Evolutionary conservation across 2,329 filamentous ascomycete species (phyloP), one percentile per base, ranked within the genome.

Genomic region (Stagonosporopsis vannaccii): DNA sequence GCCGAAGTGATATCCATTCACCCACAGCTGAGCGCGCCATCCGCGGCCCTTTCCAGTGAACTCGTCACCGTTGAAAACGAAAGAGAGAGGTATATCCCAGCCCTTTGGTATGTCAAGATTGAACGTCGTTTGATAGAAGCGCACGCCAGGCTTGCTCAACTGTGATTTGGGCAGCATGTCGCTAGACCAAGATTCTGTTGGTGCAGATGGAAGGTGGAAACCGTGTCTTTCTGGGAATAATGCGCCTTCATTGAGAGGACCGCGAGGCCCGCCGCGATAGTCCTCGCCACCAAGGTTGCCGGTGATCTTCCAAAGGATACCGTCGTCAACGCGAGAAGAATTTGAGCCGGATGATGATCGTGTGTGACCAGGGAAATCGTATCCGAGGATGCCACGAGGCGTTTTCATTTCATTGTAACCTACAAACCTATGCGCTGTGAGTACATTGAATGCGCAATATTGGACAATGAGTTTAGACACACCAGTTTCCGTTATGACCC

Each of bases 1-100:
- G 6, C 84, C 85, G 62, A 87, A 91, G 67, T 91, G 89, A 71
- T 86, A 92, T 1, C 89, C 90, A 65, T 92, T 91, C 33, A 92
- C 87, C 68, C 83, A 92, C 2, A 91, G 74, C 62, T 88, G 82
- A 1, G 80, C 84, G 15, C 88, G 80, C 61, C 87, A 89, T 12
- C 51, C 58, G 30, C 55, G 62, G 8, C 48, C 64, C 51, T 55
- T 63, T 17, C 58, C 69, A 7, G 61, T 65, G 58, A 69, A 70
- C 2, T 59, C 69, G 55, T 82, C 83, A 19, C 77, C 76, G 17
- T 63, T 56, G 69, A 89, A 87, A 6, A 78, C 75, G 61, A 89
- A 86, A 0, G 80, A 79, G 0, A 89, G 65, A 0, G 87, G 86
- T 4, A 87, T 81, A 56, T 89, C 87, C 73, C 83, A 86, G 20